phyloP scores from a whole-genome alignment of 768 basidiomycete genomes.

The Boletus vermiculosoides region DNA sequence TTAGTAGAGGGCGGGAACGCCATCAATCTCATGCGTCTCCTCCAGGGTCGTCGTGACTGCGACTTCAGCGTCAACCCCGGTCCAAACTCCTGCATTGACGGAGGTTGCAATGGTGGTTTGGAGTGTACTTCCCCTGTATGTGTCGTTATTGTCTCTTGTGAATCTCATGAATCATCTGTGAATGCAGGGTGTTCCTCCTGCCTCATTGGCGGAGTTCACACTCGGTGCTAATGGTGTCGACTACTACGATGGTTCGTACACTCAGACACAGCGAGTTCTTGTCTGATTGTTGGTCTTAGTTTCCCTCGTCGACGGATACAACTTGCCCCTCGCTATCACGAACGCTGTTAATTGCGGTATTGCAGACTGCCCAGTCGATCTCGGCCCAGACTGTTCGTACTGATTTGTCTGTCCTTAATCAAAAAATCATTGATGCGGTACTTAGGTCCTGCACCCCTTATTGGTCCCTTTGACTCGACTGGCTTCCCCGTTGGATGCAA shows the following conservation, averaged over 20 bases:
- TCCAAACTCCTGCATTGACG: conserved; percentile 56
- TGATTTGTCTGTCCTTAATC: background rate
- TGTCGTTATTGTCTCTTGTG: background rate
- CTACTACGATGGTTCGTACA: conserved; percentile 56
- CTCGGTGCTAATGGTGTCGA: conserved; percentile 46
- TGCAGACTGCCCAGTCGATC: conserved; percentile 60
- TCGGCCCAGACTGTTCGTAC: conserved; percentile 52
- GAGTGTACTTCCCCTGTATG: conserved; percentile 49
- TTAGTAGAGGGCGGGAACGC: background rate
- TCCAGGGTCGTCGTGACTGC: conserved; percentile 55
- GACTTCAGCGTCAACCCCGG: conserved; percentile 54
- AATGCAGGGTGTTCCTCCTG: conserved; percentile 61
- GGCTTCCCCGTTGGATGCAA: conserved; percentile 61
- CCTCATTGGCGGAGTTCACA: conserved; percentile 69
- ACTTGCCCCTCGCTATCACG: conserved; percentile 57
- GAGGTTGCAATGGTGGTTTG: conserved; percentile 71
- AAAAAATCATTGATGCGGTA: background rate
- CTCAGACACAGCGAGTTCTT: background rate
- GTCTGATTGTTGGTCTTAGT: conserved; percentile 34
- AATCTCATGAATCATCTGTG: background rate
- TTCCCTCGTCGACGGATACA: conserved; percentile 65
- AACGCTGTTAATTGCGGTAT: conserved; percentile 55
- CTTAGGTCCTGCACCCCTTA: conserved; percentile 49
- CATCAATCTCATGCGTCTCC: background rate
- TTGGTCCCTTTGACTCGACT: conserved; percentile 51